Evolutionary conservation across 495 filamentous ascomycete species (phyloP).

Genomic region (Xylaria sp.): DNA sequence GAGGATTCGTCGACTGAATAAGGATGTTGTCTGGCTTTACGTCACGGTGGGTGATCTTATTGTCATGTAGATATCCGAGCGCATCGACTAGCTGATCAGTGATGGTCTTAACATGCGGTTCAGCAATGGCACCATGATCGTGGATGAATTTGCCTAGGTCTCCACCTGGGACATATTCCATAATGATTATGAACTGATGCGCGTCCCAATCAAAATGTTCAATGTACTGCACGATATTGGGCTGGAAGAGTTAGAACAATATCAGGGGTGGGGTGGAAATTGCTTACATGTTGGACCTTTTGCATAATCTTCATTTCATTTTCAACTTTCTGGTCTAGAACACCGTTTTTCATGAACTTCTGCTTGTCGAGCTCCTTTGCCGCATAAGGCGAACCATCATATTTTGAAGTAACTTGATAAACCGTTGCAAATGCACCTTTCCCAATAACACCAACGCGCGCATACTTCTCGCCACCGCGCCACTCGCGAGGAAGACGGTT

Average conservation of each 20-base stretch:
- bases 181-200: slow-evolving; percentile 86
- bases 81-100: slow-evolving; percentile 80
- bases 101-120: slow-evolving; percentile 72
- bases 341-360: slow-evolving; percentile 85
- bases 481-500: slow-evolving; percentile 61
- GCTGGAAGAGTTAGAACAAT: slow-evolving; percentile 54
- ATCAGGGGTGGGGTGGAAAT: neutral
- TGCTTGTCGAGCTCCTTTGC: slow-evolving; percentile 92
- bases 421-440: slow-evolving; percentile 95
- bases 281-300: slow-evolving; percentile 77
- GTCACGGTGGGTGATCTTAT: slow-evolving; percentile 92
- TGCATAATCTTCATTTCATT: slow-evolving; percentile 97
- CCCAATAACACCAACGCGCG: slow-evolving; percentile 78
- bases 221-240: slow-evolving; percentile 89
- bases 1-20: slow-evolving; percentile 72
- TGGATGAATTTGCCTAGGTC: slow-evolving; percentile 79
- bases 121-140: slow-evolving; percentile 64
- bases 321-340: slow-evolving; percentile 83
- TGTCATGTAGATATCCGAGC: slow-evolving; percentile 83
- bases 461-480: slow-evolving; percentile 84
- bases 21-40: slow-evolving; percentile 98
- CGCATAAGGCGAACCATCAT: slow-evolving; percentile 79
- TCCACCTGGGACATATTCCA: slow-evolving; percentile 89
- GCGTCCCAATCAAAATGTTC: slow-evolving; percentile 79
- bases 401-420: slow-evolving; percentile 80